Conservation (phyloP, 176 grass and related monocot species). For the Bolboschoenus planiculmis region DNA sequence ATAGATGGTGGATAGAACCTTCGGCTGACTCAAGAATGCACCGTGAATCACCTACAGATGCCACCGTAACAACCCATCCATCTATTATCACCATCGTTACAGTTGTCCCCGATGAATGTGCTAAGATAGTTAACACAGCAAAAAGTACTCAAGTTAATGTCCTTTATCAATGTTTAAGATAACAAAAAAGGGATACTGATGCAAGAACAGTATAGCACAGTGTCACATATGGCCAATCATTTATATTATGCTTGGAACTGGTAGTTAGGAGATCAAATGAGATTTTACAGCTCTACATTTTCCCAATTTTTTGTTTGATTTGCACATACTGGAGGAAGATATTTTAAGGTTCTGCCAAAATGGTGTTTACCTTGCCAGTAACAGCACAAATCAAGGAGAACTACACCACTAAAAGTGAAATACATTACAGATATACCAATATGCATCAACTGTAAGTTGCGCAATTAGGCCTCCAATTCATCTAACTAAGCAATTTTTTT, state of each 20-base stretch:
- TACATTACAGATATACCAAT: not conserved
- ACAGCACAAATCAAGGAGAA: not conserved
- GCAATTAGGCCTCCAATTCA: not conserved
- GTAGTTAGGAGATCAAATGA: too few species aligned
- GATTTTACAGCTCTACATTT: too few species aligned
- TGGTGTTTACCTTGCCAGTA: not conserved
- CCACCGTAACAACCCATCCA: conserved; percentile 87
- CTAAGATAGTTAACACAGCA: conserved; percentile 37
- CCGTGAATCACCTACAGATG: conserved; percentile 84
- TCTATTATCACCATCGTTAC: conserved; percentile 94
- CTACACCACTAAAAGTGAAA: not conserved
- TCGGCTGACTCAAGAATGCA: conserved; percentile 87
- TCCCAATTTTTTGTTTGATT: too few species aligned
- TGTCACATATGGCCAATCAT: not conserved
- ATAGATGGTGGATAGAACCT: conserved; percentile 67
- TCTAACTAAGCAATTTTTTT: not conserved
- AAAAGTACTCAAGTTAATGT: not conserved
- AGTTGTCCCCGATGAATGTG: conserved; percentile 65
- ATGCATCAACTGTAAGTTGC: not conserved
- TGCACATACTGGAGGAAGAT: too few species aligned
- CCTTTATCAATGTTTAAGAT: not conserved
- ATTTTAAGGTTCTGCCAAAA: not conserved
- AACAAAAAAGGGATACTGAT: not conserved
- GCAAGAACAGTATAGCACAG: not conserved
- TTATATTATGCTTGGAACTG: not conserved